Base-by-base conservation (phyloP, 1,284 basidiomycete genomes). In the Irpex sp. region DNA sequence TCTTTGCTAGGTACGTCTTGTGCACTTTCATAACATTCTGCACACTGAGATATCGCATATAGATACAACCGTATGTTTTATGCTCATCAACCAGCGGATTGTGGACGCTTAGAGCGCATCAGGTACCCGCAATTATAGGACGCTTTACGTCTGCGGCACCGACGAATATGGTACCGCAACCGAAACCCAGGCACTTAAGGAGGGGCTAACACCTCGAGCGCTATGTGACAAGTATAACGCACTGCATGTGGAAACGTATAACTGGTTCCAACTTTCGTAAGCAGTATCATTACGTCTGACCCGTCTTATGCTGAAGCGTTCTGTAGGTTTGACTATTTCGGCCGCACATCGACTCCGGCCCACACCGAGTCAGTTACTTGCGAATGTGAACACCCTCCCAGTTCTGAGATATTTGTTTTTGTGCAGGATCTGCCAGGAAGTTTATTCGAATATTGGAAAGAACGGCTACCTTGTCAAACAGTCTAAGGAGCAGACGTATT, bases 91-190 rank as follows among this genome's bases (percentile, higher is more conserved):
- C 11, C 3, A 26, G 17, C 37, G 44, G 56, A 37, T 15, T 55
- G n/a, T 15, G 37, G 9, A 11, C 36, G 37, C 37, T 19, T 6
- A 15, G 49, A 37, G 8, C 44, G 37, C 15, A 51, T 0, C 64
- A 93, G 92, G 91, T 21, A 87, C 89, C 49, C 80, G 89, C 70
- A 92, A 93, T 78, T 80, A 87, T 70, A 82, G 84, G 63, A 92
- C 90, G 1, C 77, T 89, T 4, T 94, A 96, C 76, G 86, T 99
- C 67, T 99, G 97, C 76, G 97, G 97, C 56, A 99, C 97, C 4
- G 97, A 99, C 75, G 97, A 99, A 78, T 99, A 99, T 72, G 97
- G 97, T 38, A 99, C 97, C 1, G 97, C 97, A 0, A 98, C 97
- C 1, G 97, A 99, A 82, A 98, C 96, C 1, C 93, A 97, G 78